Percentiles rank a stretch among this genome's conserved stretches.
Conservation (phyloP, 768 basidiomycete species). For the Tylopilus vinaceipallidus region DNA sequence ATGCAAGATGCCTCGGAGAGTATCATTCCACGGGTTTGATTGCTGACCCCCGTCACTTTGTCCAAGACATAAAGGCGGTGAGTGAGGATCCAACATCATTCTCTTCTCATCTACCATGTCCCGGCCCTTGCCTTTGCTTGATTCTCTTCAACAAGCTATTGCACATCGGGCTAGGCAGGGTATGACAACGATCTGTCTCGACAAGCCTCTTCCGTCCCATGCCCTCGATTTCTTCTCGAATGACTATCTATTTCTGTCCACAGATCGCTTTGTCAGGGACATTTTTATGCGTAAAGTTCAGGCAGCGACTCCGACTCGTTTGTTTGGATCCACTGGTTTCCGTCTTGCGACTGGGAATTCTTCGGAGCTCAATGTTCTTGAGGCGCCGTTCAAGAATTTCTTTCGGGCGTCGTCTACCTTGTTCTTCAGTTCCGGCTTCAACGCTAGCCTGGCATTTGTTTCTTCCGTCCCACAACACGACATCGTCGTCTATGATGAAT, state of each 20-base stretch:
- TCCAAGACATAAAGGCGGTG: constrained; percentile 9
- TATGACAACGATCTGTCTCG: constrained; percentile 11
- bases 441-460: constrained; percentile 52
- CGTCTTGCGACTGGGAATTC: constrained; percentile 45
- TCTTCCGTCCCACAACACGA: constrained; percentile 45
- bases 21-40: neutral
- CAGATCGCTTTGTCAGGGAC: constrained; percentile 31
- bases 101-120: constrained; percentile 8
- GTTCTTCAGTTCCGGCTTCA: constrained; percentile 53
- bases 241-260: constrained; percentile 49
- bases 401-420: constrained; percentile 40
- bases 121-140: constrained; percentile 5
- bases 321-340: constrained; percentile 51
- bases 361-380: constrained; percentile 11
- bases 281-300: constrained; percentile 32
- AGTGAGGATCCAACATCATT: neutral
- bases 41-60: neutral
- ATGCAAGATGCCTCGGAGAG: neutral
- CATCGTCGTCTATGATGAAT: constrained; percentile 50
- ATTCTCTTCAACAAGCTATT: constrained; percentile 17
- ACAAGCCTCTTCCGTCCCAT: constrained; percentile 18
- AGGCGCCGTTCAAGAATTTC: constrained; percentile 9
- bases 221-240: constrained; percentile 44
- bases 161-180: constrained; percentile 4
- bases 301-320: constrained; percentile 6